phyloP scores from a whole-genome alignment of 352 stramenopile genomes.

The Globisporangium okanoganense region DNA sequence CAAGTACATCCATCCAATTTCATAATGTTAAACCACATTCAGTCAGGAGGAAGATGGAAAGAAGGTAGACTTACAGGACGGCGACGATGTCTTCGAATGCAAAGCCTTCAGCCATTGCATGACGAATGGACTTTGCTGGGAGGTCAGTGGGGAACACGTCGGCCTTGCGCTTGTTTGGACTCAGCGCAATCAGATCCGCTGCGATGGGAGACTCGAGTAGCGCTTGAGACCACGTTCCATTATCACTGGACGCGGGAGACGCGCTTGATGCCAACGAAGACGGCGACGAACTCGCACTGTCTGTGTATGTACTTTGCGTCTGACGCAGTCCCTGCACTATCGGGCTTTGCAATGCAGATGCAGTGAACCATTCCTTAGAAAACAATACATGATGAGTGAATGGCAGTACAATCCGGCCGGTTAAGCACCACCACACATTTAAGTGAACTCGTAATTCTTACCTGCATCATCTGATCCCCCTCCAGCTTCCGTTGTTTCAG shows the following conservation, averaged over 20 bases:
- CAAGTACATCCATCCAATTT: neutral
- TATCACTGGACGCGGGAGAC: conserved; percentile 6
- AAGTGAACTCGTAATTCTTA: neutral
- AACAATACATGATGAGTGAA: too few relatives aligned
- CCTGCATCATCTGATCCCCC: conserved; percentile 60
- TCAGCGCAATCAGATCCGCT: conserved; percentile 43
- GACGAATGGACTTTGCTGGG: conserved; percentile 39
- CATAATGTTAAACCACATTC: too few relatives aligned
- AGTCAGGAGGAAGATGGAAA: too few relatives aligned
- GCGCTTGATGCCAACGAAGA: neutral
- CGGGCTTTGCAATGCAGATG: conserved; percentile 46
- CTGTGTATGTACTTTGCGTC: conserved; percentile 24
- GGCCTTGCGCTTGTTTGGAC: conserved; percentile 34
- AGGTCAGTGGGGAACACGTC: conserved; percentile 55
- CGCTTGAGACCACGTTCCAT: conserved; percentile 22
- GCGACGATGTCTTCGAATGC: conserved; percentile 38
- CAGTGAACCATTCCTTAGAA: conserved; percentile 47
- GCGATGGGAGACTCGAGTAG: conserved; percentile 39
- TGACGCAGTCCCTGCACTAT: conserved; percentile 32
- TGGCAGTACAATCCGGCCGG: too few relatives aligned
- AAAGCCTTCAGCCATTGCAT: conserved; percentile 52
- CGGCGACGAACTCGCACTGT: neutral
- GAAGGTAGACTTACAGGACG: conserved; percentile 63
- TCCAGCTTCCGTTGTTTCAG: conserved; percentile 40
- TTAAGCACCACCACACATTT: too few relatives aligned